Evolutionary conservation across 805 yeast genomes (phyloP), one percentile per base, ranked within the genome.

Genomic region (Candida silvicultrix): DNA sequence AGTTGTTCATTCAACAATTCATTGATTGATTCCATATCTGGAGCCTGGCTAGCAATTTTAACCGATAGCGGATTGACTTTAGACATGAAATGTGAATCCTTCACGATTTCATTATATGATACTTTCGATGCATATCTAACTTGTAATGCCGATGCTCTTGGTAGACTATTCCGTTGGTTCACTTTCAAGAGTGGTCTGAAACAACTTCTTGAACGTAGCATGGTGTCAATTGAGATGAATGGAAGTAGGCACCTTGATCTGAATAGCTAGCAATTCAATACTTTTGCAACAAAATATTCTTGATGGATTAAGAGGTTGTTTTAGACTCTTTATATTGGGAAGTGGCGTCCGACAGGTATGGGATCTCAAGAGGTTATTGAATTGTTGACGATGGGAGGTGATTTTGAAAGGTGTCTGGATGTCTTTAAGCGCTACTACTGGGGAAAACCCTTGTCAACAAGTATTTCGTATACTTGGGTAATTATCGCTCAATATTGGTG

Each of bases 381-480:
- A 23, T 23, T 9, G 25, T 23, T 23, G 25, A 14, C 32, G 32
- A 29, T 11, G n/a, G n/a, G n/a, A 29, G 32, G 32, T 29, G 32
- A 14, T 5, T 9, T 29, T 34, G 6, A 20, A n/a, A 11, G 50
- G 46, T 47, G 46, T 42, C 39, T 40, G 43, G 48, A 43, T 44
- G 40, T 36, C 22, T n/a, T n/a, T n/a, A n/a, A n/a, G n/a, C n/a
- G n/a, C n/a, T n/a, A n/a, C n/a, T n/a, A n/a, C n/a, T n/a, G n/a
- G n/a, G n/a, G n/a, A n/a, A n/a, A n/a, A n/a, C n/a, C n/a, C n/a
- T n/a, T n/a, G n/a, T n/a, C n/a, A n/a, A n/a, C n/a, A n/a, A n/a
- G n/a, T n/a, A n/a, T n/a, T n/a, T n/a, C n/a, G n/a, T n/a, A n/a
- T n/a, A n/a, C n/a, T n/a, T n/a, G n/a, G n/a, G n/a, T n/a, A n/a